Base-by-base conservation (phyloP, 2,329 filamentous ascomycete genomes). In the Talaromyces sp. region DNA sequence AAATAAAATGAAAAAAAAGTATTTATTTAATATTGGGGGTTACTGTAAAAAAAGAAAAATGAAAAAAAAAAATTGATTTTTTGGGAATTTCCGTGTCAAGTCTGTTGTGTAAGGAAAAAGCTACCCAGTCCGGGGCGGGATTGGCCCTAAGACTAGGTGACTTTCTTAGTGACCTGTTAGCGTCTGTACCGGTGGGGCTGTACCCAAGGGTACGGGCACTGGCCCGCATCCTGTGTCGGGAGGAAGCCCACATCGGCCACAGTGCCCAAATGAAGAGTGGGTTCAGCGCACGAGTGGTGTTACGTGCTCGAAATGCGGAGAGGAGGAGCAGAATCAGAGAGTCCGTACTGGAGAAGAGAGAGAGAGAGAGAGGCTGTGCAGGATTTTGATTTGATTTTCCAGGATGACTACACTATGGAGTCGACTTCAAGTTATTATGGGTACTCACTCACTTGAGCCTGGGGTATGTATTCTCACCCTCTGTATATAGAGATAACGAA, bases 301-400 rank as follows among this genome's bases (percentile, higher is more conserved):
- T 50, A 51, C 48, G 54, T 49, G 49, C 55, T 54, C 42, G 46
- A 52, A 60, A 58, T 60, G 57, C 55, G 55, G 55, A 60, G 55
- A 54, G 54, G 24, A 27, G 9, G 24, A 27, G 24, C 24, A 27
- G 24, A 27, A 27, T 27, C n/a, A n/a, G n/a, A n/a, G 24, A 5
- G 24, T 27, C 24, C 9, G 24, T n/a, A n/a, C n/a, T n/a, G n/a
- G n/a, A n/a, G n/a, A n/a, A 6, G 37, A 19, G 35, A 27, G 24
- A 27, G 24, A 27, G 24, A 27, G 24, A 27, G 5, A 45, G 45
- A 51, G 48, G 52, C 51, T 50, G 47, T 50, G 47, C 45, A 30
- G 32, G 42, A 5, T 4, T 27, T 27, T 27, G 4, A 14, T 40
- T 39, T 36, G 9, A 40, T 39, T 24, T 32, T 32, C 14, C 22